phyloP scores from a whole-genome alignment of 805 yeast species.

The Myxozyma neglecta region DNA sequence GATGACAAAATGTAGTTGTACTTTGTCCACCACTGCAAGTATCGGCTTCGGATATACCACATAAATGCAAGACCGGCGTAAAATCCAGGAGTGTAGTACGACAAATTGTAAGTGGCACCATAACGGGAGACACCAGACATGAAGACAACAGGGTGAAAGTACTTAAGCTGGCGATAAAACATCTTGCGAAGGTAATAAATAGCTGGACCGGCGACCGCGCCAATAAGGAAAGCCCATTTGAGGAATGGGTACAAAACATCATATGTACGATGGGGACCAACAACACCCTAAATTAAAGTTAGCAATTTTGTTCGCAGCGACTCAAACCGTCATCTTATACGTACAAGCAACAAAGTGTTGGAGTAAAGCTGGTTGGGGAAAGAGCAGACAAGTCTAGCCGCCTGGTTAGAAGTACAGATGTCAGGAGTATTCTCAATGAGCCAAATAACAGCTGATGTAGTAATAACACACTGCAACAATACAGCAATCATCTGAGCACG shows the following conservation, averaged over 20 bases:
- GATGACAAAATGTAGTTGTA: conserved; percentile 67
- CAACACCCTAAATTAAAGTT: conserved; percentile 43
- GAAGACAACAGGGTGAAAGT: conserved; percentile 30
- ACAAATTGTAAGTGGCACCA: conserved; percentile 24
- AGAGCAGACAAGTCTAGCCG: conserved; percentile 30
- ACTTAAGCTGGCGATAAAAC: conserved; percentile 11
- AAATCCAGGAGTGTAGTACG: conserved; percentile 46
- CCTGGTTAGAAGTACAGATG: conserved; percentile 29
- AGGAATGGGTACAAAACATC: conserved; percentile 25
- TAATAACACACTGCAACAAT: conserved; percentile 53
- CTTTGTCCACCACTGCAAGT: conserved; percentile 72
- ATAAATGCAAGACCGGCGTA: conserved; percentile 54
- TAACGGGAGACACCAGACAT: conserved; percentile 28
- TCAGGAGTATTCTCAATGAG: conserved; percentile 36
- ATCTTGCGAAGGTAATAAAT: conserved; percentile 17
- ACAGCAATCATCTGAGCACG: conserved; percentile 55
- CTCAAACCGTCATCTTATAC: not conserved
- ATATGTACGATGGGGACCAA: conserved; percentile 33
- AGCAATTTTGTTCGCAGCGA: not conserved
- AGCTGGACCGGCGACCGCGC: conserved; percentile 20
- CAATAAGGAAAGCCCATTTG: conserved; percentile 31
- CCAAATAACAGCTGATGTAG: conserved; percentile 52
- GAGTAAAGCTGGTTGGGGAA: conserved; percentile 33
- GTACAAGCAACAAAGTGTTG: conserved; percentile 28
- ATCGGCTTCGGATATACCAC: conserved; percentile 55